A percentile compares a stretch with the other conserved stretches of the same genome.
phyloP scores from a whole-genome alignment of 768 basidiomycete genomes.

The Leccinum subtestaceum region DNA sequence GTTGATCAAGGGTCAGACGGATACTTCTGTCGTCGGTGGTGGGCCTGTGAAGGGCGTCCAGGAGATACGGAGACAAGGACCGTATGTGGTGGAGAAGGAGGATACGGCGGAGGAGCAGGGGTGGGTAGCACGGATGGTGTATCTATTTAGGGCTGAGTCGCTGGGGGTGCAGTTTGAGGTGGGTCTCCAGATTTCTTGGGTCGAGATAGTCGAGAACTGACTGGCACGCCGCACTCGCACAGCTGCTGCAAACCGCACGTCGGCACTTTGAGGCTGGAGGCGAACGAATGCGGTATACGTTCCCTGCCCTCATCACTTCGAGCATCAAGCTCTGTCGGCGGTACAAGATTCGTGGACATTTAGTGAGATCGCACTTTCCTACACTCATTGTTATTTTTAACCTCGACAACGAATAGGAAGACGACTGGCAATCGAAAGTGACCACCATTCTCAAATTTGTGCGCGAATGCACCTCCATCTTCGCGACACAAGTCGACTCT shows the following conservation, averaged over 20 bases:
- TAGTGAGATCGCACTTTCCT: too few relatives aligned
- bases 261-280: conserved; percentile 89
- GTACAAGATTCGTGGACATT: too few relatives aligned
- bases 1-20: conserved; percentile 82
- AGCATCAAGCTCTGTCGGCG: too few relatives aligned
- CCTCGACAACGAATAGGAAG: too few relatives aligned
- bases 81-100: conserved; percentile 71
- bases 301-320: conserved; percentile 39
- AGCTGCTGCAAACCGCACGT: conserved; percentile 91
- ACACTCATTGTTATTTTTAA: too few relatives aligned
- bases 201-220: background rate
- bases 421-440: too few relatives aligned
- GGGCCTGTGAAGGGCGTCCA: conserved; percentile 9
- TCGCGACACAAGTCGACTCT: too few relatives aligned
- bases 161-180: conserved; percentile 90
- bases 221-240: background rate
- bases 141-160: conserved; percentile 56
- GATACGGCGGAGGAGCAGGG: conserved; percentile 98
- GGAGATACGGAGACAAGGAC: conserved; percentile 50
- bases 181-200: background rate
- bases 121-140: conserved; percentile 92
- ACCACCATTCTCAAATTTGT: too few relatives aligned
- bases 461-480: too few relatives aligned
- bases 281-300: conserved; percentile 53
- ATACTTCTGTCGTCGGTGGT: conserved; percentile 30